Percentiles rank a stretch among this genome's conserved stretches.
Conservation (phyloP, 768 basidiomycete genomes). For the Gautieria morchelliformis region DNA sequence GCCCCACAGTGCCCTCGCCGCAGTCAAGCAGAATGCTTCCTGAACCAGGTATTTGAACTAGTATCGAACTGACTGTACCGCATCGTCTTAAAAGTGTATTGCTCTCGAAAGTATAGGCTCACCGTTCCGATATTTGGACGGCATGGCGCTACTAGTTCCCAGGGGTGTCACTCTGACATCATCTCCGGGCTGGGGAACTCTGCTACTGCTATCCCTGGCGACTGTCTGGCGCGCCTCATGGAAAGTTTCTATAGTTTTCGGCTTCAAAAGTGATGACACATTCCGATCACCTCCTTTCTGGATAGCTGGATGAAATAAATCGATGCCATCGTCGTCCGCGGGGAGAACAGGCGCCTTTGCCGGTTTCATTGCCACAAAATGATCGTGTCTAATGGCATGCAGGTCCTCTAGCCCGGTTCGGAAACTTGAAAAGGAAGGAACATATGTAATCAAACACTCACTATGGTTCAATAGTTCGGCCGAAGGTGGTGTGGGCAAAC, state of each 20-base stretch:
- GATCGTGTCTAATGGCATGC: slow-evolving; percentile 31
- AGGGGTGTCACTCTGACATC: slow-evolving; percentile 66
- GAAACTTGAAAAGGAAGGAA: slow-evolving; percentile 5
- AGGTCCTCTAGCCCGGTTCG: neutral
- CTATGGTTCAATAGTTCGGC: slow-evolving; percentile 17
- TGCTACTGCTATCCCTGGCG: slow-evolving; percentile 21
- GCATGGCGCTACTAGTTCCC: slow-evolving; percentile 83
- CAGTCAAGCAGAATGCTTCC: slow-evolving; percentile 78
- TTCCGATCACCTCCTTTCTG: slow-evolving; percentile 1
- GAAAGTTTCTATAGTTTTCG: slow-evolving; percentile 10
- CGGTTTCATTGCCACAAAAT: slow-evolving; percentile 39
- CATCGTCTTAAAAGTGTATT: neutral
- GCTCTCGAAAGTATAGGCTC: slow-evolving; percentile 11
- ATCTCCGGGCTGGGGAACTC: slow-evolving; percentile 32
- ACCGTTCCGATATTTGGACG: slow-evolving; percentile 86
- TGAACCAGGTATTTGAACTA: slow-evolving; percentile 61
- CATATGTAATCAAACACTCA: no score
- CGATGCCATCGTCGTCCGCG: slow-evolving; percentile 20
- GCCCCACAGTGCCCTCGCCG: slow-evolving; percentile 92
- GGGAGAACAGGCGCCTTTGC: slow-evolving; percentile 28
- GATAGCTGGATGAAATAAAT: slow-evolving; percentile 24
- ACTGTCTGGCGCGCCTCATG: slow-evolving; percentile 25
- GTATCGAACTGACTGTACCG: slow-evolving; percentile 59
- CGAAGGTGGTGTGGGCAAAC: slow-evolving; percentile 16
- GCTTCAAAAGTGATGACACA: neutral